Conservation (phyloP, 1,284 basidiomycete species). For the Volvariella volvacea region DNA sequence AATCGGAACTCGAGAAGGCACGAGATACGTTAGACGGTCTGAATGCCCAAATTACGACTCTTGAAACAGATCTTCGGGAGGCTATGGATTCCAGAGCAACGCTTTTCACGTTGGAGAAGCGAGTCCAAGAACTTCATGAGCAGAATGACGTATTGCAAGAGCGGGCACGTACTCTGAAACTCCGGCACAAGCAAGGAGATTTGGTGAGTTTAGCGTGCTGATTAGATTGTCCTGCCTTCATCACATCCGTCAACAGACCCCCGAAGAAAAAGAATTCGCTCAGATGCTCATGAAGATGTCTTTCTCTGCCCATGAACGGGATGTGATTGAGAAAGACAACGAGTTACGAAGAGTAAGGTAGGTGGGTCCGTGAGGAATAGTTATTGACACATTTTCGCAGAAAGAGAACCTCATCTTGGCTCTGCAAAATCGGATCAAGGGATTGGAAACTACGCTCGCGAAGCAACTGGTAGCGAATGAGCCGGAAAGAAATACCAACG, state of each 20-base stretch:
- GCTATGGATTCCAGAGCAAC: background rate
- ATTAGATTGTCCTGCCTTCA: conserved; percentile 5
- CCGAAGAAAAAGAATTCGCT: conserved; percentile 41
- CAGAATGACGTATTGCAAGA: conserved; percentile 8
- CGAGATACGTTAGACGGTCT: too few species aligned
- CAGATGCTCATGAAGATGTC: conserved; percentile 32
- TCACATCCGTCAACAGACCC: conserved; percentile 26
- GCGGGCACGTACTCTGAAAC: conserved; percentile 8
- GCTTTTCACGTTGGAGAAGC: background rate
- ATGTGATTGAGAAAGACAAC: conserved; percentile 42
- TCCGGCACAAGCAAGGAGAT: conserved; percentile 30
- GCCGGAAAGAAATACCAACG: conserved; percentile 18
- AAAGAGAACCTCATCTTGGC: conserved; percentile 35
- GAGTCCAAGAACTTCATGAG: conserved; percentile 2
- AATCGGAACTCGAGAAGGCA: conserved; percentile 10
- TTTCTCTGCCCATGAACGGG: conserved; percentile 39
- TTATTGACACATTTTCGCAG: conserved; percentile 18
- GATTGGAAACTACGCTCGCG: conserved; percentile 36
- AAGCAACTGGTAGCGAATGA: conserved; percentile 25
- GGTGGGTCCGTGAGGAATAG: conserved; percentile 2
- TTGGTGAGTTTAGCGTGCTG: conserved; percentile 27
- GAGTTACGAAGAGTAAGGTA: conserved; percentile 40
- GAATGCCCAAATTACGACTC: too few species aligned
- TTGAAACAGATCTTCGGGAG: too few species aligned
- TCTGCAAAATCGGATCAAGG: conserved; percentile 29